These are phyloP conservation scores for Wickerhamomyces bisporus DNA, from an alignment of 805 yeast species.

Conservation along the genomic window DNA sequence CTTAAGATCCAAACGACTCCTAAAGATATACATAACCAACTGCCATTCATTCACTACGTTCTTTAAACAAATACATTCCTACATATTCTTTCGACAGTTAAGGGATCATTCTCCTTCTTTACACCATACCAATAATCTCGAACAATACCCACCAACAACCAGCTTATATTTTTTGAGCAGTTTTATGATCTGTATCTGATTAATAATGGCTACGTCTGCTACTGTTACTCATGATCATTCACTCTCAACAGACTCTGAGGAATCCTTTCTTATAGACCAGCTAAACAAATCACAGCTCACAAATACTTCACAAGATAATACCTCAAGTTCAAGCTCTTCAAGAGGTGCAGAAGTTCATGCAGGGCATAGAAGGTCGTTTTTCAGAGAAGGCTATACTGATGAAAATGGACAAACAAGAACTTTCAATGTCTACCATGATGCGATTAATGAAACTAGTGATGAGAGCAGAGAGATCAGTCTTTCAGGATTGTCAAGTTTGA, in stretches of 20 bases:
- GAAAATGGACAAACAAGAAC: constrained; percentile 18
- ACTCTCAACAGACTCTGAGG: constrained; percentile 25
- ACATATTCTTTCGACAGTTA: too few relatives aligned
- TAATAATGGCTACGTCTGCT: too few relatives aligned
- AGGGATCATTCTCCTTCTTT: too few relatives aligned
- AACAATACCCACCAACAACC: too few relatives aligned
- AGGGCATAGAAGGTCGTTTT: constrained; percentile 15
- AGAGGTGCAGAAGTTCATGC: constrained; percentile 6
- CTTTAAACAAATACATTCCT: too few relatives aligned
- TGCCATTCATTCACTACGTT: too few relatives aligned
- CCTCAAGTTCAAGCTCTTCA: constrained; percentile 3
- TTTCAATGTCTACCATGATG: constrained; percentile 22
- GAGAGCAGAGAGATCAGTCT: constrained; percentile 18
- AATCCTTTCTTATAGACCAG: constrained; percentile 24
- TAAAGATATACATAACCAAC: too few relatives aligned
- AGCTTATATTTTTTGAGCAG: too few relatives aligned
- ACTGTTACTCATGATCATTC: too few relatives aligned
- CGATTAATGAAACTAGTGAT: constrained; percentile 18
- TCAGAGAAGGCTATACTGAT: constrained; percentile 22
- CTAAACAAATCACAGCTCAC: constrained; percentile 21
- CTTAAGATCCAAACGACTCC: too few relatives aligned
- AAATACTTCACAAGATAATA: constrained; percentile 13
- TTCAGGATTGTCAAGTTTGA: constrained; percentile 15
- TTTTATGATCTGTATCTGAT: too few relatives aligned
- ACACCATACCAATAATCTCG: too few relatives aligned